A percentile compares a stretch with the other conserved stretches of the same genome.
Conservation (phyloP, 1,284 basidiomycete genomes). For the Austroboletus rostrupii region DNA sequence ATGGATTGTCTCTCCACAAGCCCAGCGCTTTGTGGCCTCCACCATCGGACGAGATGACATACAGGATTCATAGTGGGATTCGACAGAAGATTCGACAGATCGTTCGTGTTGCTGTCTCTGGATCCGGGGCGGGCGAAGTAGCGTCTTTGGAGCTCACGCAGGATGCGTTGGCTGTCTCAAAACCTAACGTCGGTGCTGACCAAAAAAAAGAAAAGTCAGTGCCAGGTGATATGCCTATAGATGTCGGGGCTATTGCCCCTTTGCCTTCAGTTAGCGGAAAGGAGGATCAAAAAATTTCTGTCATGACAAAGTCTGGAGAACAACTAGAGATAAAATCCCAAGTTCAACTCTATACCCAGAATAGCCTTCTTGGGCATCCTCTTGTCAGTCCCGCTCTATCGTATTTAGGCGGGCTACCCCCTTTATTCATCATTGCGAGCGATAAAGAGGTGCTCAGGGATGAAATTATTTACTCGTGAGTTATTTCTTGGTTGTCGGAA, state of each 20-base stretch:
- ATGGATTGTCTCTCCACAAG: constrained; percentile 72
- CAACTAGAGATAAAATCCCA: constrained; percentile 59
- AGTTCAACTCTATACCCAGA: constrained; percentile 87
- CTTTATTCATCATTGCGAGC: constrained; percentile 81
- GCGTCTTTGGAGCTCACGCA: constrained; percentile 2
- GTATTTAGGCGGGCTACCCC: constrained; percentile 89
- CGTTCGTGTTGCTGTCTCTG: constrained; percentile 34
- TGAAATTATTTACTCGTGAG: constrained; percentile 85
- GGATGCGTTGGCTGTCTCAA: constrained; percentile 24
- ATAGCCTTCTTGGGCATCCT: constrained; percentile 81
- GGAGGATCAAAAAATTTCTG: constrained; percentile 41
- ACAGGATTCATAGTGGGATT: constrained; percentile 58
- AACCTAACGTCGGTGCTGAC: constrained; percentile 17
- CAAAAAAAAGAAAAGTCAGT: constrained; percentile 3
- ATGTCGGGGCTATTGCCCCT: constrained; percentile 46
- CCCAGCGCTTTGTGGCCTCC: constrained; percentile 92
- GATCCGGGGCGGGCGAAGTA: constrained; percentile 9
- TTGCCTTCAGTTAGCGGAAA: constrained; percentile 35
- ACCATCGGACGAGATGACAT: constrained; percentile 71
- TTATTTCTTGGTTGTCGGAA: constrained; percentile 11
- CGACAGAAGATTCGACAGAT: constrained; percentile 61
- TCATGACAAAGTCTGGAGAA: constrained; percentile 48
- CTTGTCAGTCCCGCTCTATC: constrained; percentile 81
- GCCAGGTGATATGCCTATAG: constrained; percentile 30
- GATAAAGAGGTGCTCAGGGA: constrained; percentile 92